Conservation (phyloP, 2,329 filamentous ascomycete genomes). For the Aspergillus nomiae region DNA sequence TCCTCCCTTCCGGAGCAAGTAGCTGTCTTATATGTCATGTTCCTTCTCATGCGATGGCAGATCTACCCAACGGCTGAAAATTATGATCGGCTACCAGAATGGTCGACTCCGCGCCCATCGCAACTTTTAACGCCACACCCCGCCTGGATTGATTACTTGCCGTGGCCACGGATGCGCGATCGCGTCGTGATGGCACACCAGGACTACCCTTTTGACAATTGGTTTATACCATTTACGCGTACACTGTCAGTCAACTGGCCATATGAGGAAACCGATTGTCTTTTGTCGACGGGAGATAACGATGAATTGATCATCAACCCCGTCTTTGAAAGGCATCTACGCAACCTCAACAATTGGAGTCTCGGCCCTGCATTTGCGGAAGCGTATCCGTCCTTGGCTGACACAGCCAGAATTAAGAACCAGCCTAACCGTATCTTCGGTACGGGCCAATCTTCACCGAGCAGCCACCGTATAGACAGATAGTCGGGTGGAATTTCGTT, state of each 20-base stretch:
- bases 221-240: constrained; percentile 79
- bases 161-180: constrained; percentile 77
- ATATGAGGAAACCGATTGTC: constrained; percentile 71
- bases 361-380: constrained; percentile 69
- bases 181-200: constrained; percentile 57
- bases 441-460: background rate
- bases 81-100: constrained; percentile 74
- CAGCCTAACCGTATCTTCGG: background rate
- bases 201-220: constrained; percentile 71
- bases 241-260: constrained; percentile 82
- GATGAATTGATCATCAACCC: constrained; percentile 80
- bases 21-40: constrained; percentile 82
- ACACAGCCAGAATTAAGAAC: constrained; percentile 40
- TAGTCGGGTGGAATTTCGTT: background rate
- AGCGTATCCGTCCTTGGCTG: constrained; percentile 61
- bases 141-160: constrained; percentile 79
- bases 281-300: constrained; percentile 55
- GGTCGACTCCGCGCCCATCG: constrained; percentile 65
- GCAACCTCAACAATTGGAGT: constrained; percentile 78
- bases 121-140: constrained; percentile 72
- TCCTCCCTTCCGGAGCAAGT: constrained; percentile 78
- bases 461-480: background rate
- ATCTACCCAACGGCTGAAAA: constrained; percentile 78
- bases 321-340: constrained; percentile 78
- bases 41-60: constrained; percentile 82